Base-by-base conservation (phyloP, 23 red algal species). In the Agarophyton chilense region DNA sequence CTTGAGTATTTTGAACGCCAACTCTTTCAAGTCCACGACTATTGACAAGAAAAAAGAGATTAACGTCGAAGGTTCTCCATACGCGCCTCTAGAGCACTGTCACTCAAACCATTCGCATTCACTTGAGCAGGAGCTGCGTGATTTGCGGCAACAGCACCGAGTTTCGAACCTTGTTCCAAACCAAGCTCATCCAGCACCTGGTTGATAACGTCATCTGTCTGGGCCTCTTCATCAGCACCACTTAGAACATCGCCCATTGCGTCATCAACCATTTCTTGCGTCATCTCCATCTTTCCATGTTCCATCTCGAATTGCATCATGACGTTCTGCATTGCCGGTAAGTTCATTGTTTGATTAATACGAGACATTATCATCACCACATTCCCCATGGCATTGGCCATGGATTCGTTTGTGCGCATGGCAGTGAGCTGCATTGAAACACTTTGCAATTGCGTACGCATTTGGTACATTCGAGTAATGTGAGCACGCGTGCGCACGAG, bases 401-500 rank as follows among this genome's bases (percentile, higher is more conserved):
- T 99, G 19, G 92, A 75, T 76, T 93, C 93, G 50, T 83, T 87
- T 36, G 93, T 95, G 19, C 84, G 77, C 97, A 99, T 96, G 6
- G 87, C 67, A 14, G 81, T 99, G 47, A 99, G 68, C 68, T 99
- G 97, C 97, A 96, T 96, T 38, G 80, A 88, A 31, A 99, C 90
- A 64, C 93, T 94, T 86, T 99, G 97, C 90, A 99, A 83, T 68
- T 99, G 93, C n/a, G 97, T 95, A 16, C 91, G 89, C 97, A 99
- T 93, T 87, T 95, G 75, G 61, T 99, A 96, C 91, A 99, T 90
- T 32, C 86, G 60, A 22, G 89, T 94, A 43, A 96, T 89, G 26
- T 94, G 49, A 28, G 80, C 76, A 50, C 97, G 90, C 10, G 88
- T 93, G 24, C 93, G 93, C 40, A 94, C 97, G 21, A 99, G 86